A percentile compares a stretch with the other conserved stretches of the same genome.
Evolutionary conservation across 2,329 filamentous ascomycete species (phyloP).

Genomic region (Alternaria sp.): DNA sequence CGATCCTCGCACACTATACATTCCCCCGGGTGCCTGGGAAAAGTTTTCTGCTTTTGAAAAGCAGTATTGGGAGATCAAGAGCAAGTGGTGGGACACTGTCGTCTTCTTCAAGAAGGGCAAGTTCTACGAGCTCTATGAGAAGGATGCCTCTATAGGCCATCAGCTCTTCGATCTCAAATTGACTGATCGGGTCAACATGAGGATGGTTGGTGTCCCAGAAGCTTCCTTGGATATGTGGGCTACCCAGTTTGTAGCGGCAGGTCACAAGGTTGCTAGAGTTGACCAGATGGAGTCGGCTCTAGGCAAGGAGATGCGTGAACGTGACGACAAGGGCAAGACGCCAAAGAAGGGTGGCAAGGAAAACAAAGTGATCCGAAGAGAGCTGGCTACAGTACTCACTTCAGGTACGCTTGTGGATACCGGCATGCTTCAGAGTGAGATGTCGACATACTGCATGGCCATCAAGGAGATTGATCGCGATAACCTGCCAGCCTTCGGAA

Average conservation of each 20-base stretch:
- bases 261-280: conserved; percentile 94
- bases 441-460: conserved; percentile 93
- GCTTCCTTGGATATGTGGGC: conserved; percentile 96
- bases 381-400: conserved; percentile 89
- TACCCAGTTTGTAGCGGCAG: conserved; percentile 97
- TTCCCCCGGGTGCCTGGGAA: conserved; percentile 79
- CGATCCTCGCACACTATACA: conserved; percentile 87
- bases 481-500: conserved; percentile 81
- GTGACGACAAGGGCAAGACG: conserved; percentile 63
- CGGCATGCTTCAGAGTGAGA: conserved; percentile 96
- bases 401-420: conserved; percentile 93
- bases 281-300: conserved; percentile 97
- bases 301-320: conserved; percentile 98
- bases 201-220: conserved; percentile 98
- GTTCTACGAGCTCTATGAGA: conserved; percentile 98
- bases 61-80: conserved; percentile 99
- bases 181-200: conserved; percentile 98
- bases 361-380: conserved; percentile 91
- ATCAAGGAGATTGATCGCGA: conserved; percentile 78
- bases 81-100: conserved; percentile 95
- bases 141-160: conserved; percentile 94
- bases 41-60: conserved; percentile 95
- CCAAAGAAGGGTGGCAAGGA: conserved; percentile 63
- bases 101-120: conserved; percentile 99
- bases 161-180: conserved; percentile 97